Base-by-base conservation (phyloP, 441 rosid species). In the Populus tomentosa region DNA sequence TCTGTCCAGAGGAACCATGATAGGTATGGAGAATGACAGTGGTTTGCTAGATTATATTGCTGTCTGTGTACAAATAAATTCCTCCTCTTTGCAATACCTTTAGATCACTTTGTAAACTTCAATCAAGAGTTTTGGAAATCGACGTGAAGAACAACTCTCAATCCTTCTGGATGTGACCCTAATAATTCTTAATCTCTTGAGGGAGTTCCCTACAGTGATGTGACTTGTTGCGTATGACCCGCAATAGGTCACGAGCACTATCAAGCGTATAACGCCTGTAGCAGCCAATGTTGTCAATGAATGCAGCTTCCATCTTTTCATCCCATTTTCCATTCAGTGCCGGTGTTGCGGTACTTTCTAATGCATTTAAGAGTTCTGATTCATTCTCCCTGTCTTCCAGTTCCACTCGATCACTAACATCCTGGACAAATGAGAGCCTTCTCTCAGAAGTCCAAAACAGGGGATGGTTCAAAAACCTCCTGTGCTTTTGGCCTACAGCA, bases 201-300 rank as follows among this genome's bases (percentile, higher is more conserved):
- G 99, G 92, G 80, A 95, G 92, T 83, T 92, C 99, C 78, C 95
- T 85, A 63, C 88, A 92, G 77, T 91, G 98, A 81, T 90, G 90
- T 53, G 89, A 85, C 80, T 94, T 95, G 89, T 94, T 95, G 67
- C 99, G 75, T 77, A 94, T 85, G 24, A 90, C 97, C 38, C 98
- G 79, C 67, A 92, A 78, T 62, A 94, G 76, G 82, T 95, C 99
- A 0, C 97, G 89, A 71, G 89, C 84, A 62, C 91, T 88, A 46
- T 89, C 92, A 70, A 84, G 89, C 77, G 84, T 94, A 69, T 94
- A 95, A 38, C 92, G 90, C 84, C 99, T 89, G 79, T 88, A 89
- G 10, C 89, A 90, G 14, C 98, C 98, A 28, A 94, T 90, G 76
- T 94, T 90, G 80, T 85, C 84, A 32, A 95, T 74, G 83, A 94